Percentiles rank a stretch among this genome's conserved stretches.
These are phyloP conservation scores for Suhomyces yuchorum DNA, from an alignment of 1,139 yeast genomes.

Conservation along the genomic window DNA sequence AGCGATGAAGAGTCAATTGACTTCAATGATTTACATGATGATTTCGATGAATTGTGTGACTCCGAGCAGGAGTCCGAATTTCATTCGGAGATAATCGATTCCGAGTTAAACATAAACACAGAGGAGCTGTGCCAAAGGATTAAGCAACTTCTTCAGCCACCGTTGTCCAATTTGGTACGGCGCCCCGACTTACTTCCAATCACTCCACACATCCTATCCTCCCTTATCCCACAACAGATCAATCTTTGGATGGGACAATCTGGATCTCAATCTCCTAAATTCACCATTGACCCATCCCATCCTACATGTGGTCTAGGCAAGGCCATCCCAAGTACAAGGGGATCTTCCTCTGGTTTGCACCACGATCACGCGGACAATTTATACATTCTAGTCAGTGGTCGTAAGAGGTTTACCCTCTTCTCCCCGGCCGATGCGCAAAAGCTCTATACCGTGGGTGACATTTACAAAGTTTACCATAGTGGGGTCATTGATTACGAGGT, in stretches of 20 bases:
- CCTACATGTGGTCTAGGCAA: slow-evolving; percentile 48
- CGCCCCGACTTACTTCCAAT: slow-evolving; percentile 35
- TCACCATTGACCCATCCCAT: slow-evolving; percentile 5
- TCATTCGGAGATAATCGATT: slow-evolving; percentile 7
- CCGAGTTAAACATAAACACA: slow-evolving; percentile 10
- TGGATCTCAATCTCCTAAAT: slow-evolving; percentile 7
- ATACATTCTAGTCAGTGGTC: slow-evolving; percentile 60
- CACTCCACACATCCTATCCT: slow-evolving; percentile 41
- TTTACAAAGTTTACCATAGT: slow-evolving; percentile 51
- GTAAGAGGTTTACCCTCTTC: slow-evolving; percentile 66
- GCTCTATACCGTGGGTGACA: slow-evolving; percentile 61
- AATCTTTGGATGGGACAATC: slow-evolving; percentile 67
- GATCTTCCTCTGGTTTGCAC: slow-evolving; percentile 74
- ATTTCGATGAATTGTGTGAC: slow-evolving; percentile 32
- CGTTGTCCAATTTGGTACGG: slow-evolving; percentile 49
- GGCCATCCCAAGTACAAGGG: slow-evolving; percentile 48
- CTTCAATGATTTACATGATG: slow-evolving; percentile 50
- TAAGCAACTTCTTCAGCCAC: slow-evolving; percentile 59
- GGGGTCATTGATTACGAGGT: slow-evolving; percentile 66
- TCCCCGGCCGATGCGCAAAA: slow-evolving; percentile 61
- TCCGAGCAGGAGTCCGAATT: not conserved
- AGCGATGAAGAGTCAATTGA: slow-evolving; percentile 36
- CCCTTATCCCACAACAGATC: slow-evolving; percentile 65
- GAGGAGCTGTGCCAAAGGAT: slow-evolving; percentile 24
- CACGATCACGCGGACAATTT: slow-evolving; percentile 81